Conservation (phyloP, 176 grass and related monocot species). For the Zoysia pacifica region DNA sequence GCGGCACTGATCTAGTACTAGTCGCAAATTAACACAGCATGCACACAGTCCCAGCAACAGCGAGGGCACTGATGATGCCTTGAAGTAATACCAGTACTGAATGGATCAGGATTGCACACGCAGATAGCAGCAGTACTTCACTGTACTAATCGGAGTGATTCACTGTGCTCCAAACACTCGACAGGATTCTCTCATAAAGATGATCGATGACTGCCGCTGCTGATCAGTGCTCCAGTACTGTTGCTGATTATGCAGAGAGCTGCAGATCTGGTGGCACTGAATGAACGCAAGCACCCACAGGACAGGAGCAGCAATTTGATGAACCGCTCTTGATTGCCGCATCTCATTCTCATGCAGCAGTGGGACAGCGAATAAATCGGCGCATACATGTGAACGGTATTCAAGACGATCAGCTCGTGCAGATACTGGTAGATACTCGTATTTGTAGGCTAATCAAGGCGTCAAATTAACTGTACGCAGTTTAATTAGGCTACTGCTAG, state of each 20-base stretch:
- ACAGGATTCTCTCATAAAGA: conserved; percentile 16
- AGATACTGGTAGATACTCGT: background rate
- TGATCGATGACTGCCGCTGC: background rate
- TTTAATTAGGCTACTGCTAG: background rate
- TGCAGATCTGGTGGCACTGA: background rate
- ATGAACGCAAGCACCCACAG: background rate
- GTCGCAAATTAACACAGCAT: background rate
- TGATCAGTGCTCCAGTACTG: background rate
- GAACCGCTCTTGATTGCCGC: background rate
- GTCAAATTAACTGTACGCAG: background rate
- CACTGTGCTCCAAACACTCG: background rate
- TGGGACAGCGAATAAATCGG: conserved; percentile 24
- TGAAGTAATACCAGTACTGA: background rate
- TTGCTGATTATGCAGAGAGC: background rate
- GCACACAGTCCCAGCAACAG: background rate
- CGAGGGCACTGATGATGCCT: background rate
- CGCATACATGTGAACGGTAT: background rate
- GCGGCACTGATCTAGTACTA: background rate
- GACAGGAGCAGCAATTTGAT: background rate
- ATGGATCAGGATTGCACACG: background rate
- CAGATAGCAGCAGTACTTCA: background rate
- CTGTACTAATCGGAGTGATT: background rate
- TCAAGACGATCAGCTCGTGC: conserved; percentile 24
- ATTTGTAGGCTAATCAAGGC: conserved; percentile 34
- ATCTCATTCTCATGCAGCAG: conserved; percentile 5